Evolutionary conservation across 2,329 filamentous ascomycete genomes (phyloP), one percentile per base, ranked within the genome.

Genomic region (Xylariaceae sp.): DNA sequence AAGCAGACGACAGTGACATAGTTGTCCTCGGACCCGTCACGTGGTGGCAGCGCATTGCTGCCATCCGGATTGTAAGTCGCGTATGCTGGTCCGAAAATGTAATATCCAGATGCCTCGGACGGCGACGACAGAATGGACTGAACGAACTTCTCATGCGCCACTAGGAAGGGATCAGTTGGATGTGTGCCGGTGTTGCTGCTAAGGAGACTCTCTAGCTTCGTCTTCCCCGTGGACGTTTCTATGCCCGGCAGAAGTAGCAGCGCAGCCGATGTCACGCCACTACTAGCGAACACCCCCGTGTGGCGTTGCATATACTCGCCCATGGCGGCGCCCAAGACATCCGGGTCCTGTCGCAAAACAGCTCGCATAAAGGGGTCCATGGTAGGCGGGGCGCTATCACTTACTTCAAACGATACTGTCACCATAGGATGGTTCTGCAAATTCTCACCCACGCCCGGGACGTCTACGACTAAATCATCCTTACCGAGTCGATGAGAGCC

Each of bases 391-490:
- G 20, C 35, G 6, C 19, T 19, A 19, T 37, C 35, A 11, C 20
- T 12, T 11, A 37, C 35, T 19, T 37, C 35, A 22, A 37, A 37
- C 14, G 14, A 16, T 5, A 37, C 12, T 22, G 14, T 19, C 14
- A 4, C 12, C 35, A 37, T 37, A 6, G 45, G 33, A 37, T 60
- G 58, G 35, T 61, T 56, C n/a, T 60, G 56, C 6, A 60, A 51
- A 20, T 57, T 57, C 22, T 57, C 54, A 11, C 55, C 55, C 2
- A 61, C 49, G 2, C 43, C 48, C 2, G 52, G 38, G 3, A 57
- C 35, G 14, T 55, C 47, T 33, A 48, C 46, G 5, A 55, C 39
- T 1, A 49, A 17, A 11, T 33, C 3, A 36, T 44, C 17, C 3
- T 20, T 21, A 6, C 36, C 36, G 3, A 60, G 54, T 1, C 55